Percentiles rank a stretch among this genome's conserved stretches.
Evolutionary conservation across 1,284 basidiomycete genomes (phyloP).

Genomic region (Puccinia coronata): DNA sequence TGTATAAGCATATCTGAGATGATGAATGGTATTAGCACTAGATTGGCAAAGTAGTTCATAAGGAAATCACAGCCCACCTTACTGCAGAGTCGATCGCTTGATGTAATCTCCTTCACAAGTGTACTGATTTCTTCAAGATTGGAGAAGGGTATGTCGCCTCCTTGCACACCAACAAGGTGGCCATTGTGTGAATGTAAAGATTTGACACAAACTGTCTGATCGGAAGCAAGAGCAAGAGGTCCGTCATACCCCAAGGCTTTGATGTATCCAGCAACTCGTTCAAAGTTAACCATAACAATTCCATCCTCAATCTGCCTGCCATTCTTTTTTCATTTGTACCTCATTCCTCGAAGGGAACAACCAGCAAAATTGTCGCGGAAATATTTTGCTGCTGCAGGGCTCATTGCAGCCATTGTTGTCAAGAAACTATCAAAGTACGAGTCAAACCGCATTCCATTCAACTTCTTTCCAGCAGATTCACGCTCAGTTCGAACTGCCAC

Average conservation of each 20-base stretch:
- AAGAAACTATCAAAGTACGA: slow-evolving; percentile 18
- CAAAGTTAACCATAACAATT: slow-evolving; percentile 12
- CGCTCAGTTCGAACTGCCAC: neutral
- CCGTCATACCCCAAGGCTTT: slow-evolving; percentile 1
- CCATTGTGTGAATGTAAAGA: neutral
- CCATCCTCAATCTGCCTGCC: slow-evolving; percentile 16
- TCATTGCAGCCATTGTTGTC: slow-evolving; percentile 33
- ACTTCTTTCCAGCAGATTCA: slow-evolving; percentile 2
- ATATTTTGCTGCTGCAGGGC: neutral
- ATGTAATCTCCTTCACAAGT: neutral
- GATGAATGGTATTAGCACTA: neutral
- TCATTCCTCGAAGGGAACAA: neutral
- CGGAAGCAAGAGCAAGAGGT: slow-evolving; percentile 18
- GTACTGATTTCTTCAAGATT: neutral
- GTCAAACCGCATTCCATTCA: slow-evolving; percentile 17
- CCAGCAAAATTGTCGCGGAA: slow-evolving; percentile 14
- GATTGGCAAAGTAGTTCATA: neutral
- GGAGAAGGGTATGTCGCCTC: neutral
- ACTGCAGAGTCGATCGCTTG: neutral
- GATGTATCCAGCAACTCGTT: slow-evolving; percentile 4
- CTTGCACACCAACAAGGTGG: slow-evolving; percentile 34
- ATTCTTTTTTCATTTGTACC: neutral
- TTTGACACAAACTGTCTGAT: slow-evolving; percentile 28
- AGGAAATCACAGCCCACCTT: neutral
- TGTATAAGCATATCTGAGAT: neutral